Evolutionary conservation across 495 filamentous ascomycete genomes (phyloP).

Genomic region (Cairneyella variabilis): DNA sequence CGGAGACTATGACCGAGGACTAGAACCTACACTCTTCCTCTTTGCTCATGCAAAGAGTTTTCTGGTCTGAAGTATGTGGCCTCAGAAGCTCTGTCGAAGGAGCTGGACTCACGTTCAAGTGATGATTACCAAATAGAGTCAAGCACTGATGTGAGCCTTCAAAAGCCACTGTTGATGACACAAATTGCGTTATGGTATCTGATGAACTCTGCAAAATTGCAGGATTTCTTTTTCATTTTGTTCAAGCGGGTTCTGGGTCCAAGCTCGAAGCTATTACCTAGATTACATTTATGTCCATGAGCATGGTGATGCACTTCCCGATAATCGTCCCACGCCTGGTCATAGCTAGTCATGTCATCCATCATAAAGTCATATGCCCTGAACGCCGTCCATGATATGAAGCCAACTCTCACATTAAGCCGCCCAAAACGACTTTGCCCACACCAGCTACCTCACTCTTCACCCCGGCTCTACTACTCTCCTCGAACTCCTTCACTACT

Average conservation of each 20-base stretch:
- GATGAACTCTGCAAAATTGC: slow-evolving; percentile 59
- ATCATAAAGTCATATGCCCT: slow-evolving; percentile 10
- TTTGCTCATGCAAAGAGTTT: slow-evolving; percentile 28
- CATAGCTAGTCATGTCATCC: slow-evolving; percentile 5
- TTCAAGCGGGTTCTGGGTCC: not conserved
- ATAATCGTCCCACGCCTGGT: not conserved
- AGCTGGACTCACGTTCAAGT: slow-evolving; percentile 73
- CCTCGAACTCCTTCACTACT: slow-evolving; percentile 90
- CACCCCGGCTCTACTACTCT: slow-evolving; percentile 66
- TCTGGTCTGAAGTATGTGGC: slow-evolving; percentile 24
- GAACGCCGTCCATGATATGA: slow-evolving; percentile 1
- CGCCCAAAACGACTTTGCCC: slow-evolving; percentile 84
- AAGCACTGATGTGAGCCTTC: slow-evolving; percentile 85
- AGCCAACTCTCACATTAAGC: slow-evolving; percentile 57
- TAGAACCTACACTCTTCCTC: slow-evolving; percentile 23
- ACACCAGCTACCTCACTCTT: slow-evolving; percentile 79
- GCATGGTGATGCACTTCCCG: not conserved
- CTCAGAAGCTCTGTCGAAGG: slow-evolving; percentile 60
- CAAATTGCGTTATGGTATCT: slow-evolving; percentile 85
- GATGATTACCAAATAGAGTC: slow-evolving; percentile 99
- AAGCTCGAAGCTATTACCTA: too few species aligned
- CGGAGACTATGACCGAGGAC: slow-evolving; percentile 31
- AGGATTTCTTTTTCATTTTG: slow-evolving; percentile 4
- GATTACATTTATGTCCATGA: too few species aligned
- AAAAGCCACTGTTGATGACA: slow-evolving; percentile 60